Conservation (phyloP, 768 basidiomycete species). For the Sarcodon sp. region DNA sequence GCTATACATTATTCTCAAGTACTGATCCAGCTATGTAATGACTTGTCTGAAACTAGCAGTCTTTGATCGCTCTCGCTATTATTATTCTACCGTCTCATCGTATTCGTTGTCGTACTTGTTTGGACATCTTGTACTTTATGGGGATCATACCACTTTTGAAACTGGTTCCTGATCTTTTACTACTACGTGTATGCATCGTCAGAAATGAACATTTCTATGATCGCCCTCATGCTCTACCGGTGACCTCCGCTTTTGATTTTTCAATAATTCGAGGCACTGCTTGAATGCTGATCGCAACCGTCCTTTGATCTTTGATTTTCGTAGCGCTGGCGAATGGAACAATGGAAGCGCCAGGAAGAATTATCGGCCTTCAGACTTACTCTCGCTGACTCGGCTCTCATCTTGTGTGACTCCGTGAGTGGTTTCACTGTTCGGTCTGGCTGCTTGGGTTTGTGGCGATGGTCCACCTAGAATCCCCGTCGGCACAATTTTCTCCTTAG, state of each 20-base stretch:
- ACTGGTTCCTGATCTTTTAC: slow-evolving; percentile 2
- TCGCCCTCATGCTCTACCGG: no score
- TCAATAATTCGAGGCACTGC: no score
- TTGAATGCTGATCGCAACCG: no score
- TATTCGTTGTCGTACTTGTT: no score
- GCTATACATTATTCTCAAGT: slow-evolving; percentile 73
- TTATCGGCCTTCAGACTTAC: not conserved
- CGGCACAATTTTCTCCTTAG: not conserved
- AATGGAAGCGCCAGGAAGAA: not conserved
- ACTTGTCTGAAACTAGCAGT: not conserved
- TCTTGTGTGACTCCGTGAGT: not conserved
- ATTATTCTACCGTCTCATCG: no score
- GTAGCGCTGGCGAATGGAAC: not conserved
- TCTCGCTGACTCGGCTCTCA: not conserved
- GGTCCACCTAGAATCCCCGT: not conserved
- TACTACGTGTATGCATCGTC: not conserved
- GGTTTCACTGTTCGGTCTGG: slow-evolving; percentile 1
- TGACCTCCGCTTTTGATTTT: no score
- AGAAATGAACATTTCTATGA: slow-evolving; percentile 1
- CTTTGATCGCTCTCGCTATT: slow-evolving; percentile 1
- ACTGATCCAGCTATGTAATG: slow-evolving; percentile 23
- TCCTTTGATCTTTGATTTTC: not conserved
- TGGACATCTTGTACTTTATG: slow-evolving; percentile 2
- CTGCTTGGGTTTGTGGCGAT: not conserved
- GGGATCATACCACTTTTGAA: slow-evolving; percentile 6